Percentiles rank a stretch among this genome's conserved stretches.
Evolutionary conservation across 208 protist genomes (phyloP).

Genomic region (Vickermania spadyakhi): DNA sequence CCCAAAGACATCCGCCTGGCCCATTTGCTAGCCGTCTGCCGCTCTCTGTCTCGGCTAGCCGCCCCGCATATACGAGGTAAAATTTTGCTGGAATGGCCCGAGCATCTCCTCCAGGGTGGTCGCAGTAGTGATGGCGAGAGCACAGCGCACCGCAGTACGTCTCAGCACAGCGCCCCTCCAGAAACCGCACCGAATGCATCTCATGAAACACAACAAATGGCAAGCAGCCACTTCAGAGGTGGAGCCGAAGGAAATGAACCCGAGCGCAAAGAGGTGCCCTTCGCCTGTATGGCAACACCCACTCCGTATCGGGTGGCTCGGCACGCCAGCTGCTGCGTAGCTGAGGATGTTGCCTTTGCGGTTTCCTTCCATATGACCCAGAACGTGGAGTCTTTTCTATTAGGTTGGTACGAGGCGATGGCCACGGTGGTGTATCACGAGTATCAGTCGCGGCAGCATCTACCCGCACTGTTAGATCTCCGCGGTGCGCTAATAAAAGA

Average conservation of each 20-base stretch:
- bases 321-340: constrained; percentile 51
- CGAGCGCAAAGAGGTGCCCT: too few species aligned
- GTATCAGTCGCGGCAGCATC: constrained; percentile 12
- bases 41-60: constrained; percentile 20
- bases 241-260: too few species aligned
- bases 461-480: constrained; percentile 36
- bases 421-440: constrained; percentile 29
- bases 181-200: not conserved
- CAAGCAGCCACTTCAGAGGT: too few species aligned
- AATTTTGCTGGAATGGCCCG: constrained; percentile 22
- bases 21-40: constrained; percentile 24
- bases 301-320: constrained; percentile 28
- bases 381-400: constrained; percentile 35
- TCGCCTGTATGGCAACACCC: too few species aligned
- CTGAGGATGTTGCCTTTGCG: constrained; percentile 44
- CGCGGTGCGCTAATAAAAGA: constrained; percentile 39
- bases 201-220: too few species aligned
- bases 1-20: too few species aligned
- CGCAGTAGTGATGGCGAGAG: too few species aligned
- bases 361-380: constrained; percentile 45
- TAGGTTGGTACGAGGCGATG: constrained; percentile 30
- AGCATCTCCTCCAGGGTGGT: constrained; percentile 16
- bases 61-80: constrained; percentile 22
- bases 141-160: too few species aligned
- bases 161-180: not conserved